Conservation (phyloP, 768 basidiomycete species). For the Rhizopogon vinicolor region DNA sequence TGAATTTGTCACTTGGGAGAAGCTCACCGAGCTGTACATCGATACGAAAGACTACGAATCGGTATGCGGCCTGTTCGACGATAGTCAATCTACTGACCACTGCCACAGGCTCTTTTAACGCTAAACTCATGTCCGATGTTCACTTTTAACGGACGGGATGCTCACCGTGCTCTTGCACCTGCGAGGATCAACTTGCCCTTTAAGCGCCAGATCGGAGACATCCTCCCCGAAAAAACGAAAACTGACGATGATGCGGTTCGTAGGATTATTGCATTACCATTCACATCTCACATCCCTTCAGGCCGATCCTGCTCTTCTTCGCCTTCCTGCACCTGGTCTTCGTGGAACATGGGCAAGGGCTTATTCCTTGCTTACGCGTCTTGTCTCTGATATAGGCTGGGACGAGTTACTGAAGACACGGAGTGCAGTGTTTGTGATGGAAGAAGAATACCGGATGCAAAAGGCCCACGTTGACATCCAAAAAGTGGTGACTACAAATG, state of each 20-base stretch:
- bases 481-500: slow-evolving; percentile 17
- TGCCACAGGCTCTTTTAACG: slow-evolving; percentile 67
- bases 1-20: slow-evolving; percentile 99
- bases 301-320: slow-evolving; percentile 90
- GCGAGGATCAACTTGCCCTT: slow-evolving; percentile 82
- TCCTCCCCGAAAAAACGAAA: slow-evolving; percentile 79
- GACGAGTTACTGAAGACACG: slow-evolving; percentile 95
- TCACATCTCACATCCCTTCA: slow-evolving; percentile 22
- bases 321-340: slow-evolving; percentile 92
- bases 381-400: slow-evolving; percentile 96
- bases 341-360: slow-evolving; percentile 96
- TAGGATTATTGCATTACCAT: not conserved
- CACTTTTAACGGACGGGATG: slow-evolving; percentile 95
- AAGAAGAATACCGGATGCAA: slow-evolving; percentile 98
- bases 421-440: slow-evolving; percentile 97
- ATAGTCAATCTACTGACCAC: not conserved
- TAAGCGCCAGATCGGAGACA: slow-evolving; percentile 81
- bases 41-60: slow-evolving; percentile 86
- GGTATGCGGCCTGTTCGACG: slow-evolving; percentile 14
- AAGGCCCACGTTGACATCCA: slow-evolving; percentile 76
- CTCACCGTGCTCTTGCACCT: slow-evolving; percentile 80
- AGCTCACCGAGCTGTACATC: slow-evolving; percentile 92
- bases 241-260: slow-evolving; percentile 81
- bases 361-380: slow-evolving; percentile 82
- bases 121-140: slow-evolving; percentile 99